A percentile compares a stretch with the other conserved stretches of the same genome.
Conservation (phyloP, 1,284 basidiomycete species). For the Xerocomus amazonicus region DNA sequence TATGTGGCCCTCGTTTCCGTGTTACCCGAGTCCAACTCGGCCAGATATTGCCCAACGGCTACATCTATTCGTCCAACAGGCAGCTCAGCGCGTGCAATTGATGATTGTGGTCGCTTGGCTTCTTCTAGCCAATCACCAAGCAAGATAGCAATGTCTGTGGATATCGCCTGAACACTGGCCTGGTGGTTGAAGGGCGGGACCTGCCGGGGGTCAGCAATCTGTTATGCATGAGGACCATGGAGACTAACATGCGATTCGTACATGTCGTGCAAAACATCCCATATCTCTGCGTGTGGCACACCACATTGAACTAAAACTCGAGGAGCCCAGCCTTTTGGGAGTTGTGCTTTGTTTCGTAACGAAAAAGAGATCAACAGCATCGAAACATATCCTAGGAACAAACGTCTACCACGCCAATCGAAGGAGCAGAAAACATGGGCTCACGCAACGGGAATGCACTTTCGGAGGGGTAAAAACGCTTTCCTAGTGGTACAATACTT, state of each 20-base stretch:
- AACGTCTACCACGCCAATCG: conserved; percentile 3
- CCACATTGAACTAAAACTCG: conserved; percentile 73
- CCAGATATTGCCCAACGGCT: conserved; percentile 66
- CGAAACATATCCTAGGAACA: conserved; percentile 59
- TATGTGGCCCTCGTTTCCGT: conserved; percentile 59
- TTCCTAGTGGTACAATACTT: conserved; percentile 68
- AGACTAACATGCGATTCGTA: conserved; percentile 76
- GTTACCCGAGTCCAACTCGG: conserved; percentile 58
- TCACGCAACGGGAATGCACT: conserved; percentile 83
- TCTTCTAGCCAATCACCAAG: conserved; percentile 76
- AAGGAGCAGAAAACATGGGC: conserved; percentile 23
- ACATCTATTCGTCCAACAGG: conserved; percentile 71
- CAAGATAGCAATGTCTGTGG: conserved; percentile 72
- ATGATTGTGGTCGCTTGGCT: conserved; percentile 61
- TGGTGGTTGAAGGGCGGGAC: conserved; percentile 81
- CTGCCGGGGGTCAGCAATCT: conserved; percentile 37
- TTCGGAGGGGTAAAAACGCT: conserved; percentile 88
- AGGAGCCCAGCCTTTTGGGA: conserved; percentile 77
- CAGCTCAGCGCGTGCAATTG: conserved; percentile 54
- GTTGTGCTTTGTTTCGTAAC: conserved; percentile 54
- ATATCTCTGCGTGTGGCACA: conserved; percentile 73
- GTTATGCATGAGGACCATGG: background rate
- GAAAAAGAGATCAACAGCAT: conserved; percentile 68
- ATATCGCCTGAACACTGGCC: conserved; percentile 70
- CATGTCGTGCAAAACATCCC: conserved; percentile 84